A percentile compares a stretch with the other conserved stretches of the same genome.
phyloP scores from a whole-genome alignment of 148 eudicot species.

The Nepenthes gracilis region DNA sequence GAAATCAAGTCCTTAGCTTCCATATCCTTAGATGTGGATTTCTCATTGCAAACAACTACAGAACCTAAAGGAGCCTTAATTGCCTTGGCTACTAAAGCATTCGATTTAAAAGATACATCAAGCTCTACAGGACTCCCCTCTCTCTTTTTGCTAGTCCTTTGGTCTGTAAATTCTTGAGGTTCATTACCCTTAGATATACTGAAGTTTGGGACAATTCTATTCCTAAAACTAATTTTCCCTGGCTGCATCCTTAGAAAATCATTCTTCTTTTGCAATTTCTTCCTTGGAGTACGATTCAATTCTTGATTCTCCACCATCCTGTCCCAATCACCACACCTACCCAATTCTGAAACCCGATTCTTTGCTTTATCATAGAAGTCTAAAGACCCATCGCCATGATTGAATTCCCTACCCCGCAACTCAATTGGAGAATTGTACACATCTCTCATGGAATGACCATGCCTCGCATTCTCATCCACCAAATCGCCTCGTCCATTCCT shows the following conservation, averaged over 20 bases:
- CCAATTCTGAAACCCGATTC: conserved; percentile 10
- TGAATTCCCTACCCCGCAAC: conserved; percentile 14
- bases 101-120: conserved; percentile 72
- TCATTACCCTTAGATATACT: conserved; percentile 31
- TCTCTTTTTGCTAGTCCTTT: conserved; percentile 25
- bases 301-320: conserved; percentile 24
- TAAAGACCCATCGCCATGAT: conserved; percentile 5
- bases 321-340: conserved; percentile 27
- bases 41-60: conserved; percentile 15
- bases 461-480: conserved; percentile 17
- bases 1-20: conserved; percentile 13
- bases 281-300: conserved; percentile 27
- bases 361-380: conserved; percentile 6
- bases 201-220: conserved; percentile 18
- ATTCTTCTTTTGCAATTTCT: conserved; percentile 45
- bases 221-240: conserved; percentile 27
- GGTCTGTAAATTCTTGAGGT: conserved; percentile 9
- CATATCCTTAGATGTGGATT: conserved; percentile 10
- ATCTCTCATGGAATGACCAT: conserved; percentile 14
- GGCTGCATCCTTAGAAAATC: conserved; percentile 62
- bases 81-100: conserved; percentile 66
- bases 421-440: conserved; percentile 14
- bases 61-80: conserved; percentile 32
- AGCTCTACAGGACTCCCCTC: conserved; percentile 51
- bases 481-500: conserved; percentile 15